Base-by-base conservation (phyloP, 2,329 filamentous ascomycete species). In the Sclerotinia subarctica region DNA sequence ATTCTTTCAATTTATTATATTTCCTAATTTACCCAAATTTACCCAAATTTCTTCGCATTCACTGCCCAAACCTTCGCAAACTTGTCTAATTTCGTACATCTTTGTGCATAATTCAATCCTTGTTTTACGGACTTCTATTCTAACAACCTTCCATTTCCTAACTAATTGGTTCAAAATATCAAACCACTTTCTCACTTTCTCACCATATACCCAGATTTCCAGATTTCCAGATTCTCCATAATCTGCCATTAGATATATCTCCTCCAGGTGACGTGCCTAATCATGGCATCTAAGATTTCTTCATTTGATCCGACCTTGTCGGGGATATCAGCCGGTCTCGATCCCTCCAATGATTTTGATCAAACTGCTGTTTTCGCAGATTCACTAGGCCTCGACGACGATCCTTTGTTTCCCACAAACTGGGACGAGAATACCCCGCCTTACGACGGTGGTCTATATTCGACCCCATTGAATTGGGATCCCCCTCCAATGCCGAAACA, bases 381-480 rank as follows among this genome's bases (percentile, higher is more conserved):
- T 68, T 68, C 69, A 46, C 68, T 74, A 66, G 70, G 67, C 29
- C 69, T 74, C 66, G 72, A 75, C 57, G 75, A 75, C 52, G 71
- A 75, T 26, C 71, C 71, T 68, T 68, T 76, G 10, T 76, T 76
- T 67, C 66, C 70, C 8, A 60, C 72, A 29, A 70, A 72, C 51
- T 76, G 75, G 74, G 74, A 75, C 60, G 70, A 74, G 52, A 69
- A 74, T 47, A 75, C 73, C 53, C 74, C 76, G 56, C 73, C 75
- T n/a, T 74, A 76, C 69, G 72, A 75, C 47, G 75, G 72, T 38
- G 72, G 72, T 24, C 72, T 78, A 59, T 77, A 78, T 66, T 75
- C 75, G 17, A 77, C 74, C 17, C 73, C 75, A 11, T 69, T 78
- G 56, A 74, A 68, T 71, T 78, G 77, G 76, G 73, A 76, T 49